Conservation (phyloP, 495 filamentous ascomycete species). For the Neurospora sp. region DNA sequence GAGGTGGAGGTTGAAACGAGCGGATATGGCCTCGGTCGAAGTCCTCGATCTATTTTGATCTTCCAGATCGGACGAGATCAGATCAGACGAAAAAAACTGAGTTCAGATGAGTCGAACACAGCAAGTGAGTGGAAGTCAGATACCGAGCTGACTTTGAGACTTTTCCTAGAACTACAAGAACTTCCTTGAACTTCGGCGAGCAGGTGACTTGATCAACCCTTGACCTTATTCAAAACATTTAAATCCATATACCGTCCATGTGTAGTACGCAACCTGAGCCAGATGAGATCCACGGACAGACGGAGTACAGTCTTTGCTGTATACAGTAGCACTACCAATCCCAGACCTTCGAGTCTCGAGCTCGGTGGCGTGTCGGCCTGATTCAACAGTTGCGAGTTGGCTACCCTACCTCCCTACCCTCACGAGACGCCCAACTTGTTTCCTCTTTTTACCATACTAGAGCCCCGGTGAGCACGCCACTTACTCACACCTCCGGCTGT, state of each 20-base stretch:
- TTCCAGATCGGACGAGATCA: not conserved
- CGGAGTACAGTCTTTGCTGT: not conserved
- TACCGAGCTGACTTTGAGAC: not conserved
- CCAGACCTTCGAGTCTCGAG: not conserved
- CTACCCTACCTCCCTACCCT: not conserved
- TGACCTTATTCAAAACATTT: not conserved
- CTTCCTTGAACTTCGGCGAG: not conserved
- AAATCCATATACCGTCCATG: not conserved
- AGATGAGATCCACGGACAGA: not conserved
- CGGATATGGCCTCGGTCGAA: not conserved
- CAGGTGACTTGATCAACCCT: not conserved
- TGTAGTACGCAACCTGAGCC: not conserved
- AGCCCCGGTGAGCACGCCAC: not conserved
- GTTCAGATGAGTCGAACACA: not conserved
- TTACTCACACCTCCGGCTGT: not conserved
- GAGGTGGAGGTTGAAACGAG: not conserved
- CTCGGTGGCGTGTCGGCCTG: constrained; percentile 14
- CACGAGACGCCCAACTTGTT: not conserved
- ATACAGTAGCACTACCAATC: not conserved
- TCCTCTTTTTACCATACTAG: not conserved
- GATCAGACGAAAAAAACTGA: not conserved
- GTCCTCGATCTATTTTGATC: not conserved
- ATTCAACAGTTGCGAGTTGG: not conserved
- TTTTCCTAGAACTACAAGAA: not conserved
- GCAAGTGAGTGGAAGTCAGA: not conserved